phyloP scores from a whole-genome alignment of 495 filamentous ascomycete genomes.

The Neurospora terricola region DNA sequence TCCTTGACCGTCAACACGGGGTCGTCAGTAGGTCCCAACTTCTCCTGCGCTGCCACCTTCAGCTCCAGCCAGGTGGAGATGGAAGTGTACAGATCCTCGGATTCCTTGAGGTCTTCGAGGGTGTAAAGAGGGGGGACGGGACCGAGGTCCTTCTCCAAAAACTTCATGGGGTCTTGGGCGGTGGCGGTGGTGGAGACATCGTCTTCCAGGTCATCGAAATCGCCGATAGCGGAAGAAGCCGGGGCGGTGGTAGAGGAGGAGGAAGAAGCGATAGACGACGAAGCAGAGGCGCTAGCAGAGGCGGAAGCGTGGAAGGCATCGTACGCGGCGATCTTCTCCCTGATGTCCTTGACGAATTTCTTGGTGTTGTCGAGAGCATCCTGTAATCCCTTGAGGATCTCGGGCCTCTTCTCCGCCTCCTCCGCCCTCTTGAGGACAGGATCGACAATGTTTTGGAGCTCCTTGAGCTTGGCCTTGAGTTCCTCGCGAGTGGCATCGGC shows the following conservation, averaged over 20 bases:
- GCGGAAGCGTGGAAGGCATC: slow-evolving; percentile 38
- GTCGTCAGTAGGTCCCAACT: slow-evolving; percentile 56
- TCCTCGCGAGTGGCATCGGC: slow-evolving; percentile 59
- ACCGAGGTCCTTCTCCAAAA: slow-evolving; percentile 29
- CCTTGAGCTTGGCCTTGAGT: slow-evolving; percentile 61
- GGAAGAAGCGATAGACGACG: neutral
- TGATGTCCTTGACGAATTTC: slow-evolving; percentile 41
- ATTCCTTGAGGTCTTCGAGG: slow-evolving; percentile 49
- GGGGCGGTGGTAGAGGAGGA: slow-evolving; percentile 26
- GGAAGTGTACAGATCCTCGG: slow-evolving; percentile 37
- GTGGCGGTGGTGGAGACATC: slow-evolving; percentile 33
- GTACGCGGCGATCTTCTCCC: slow-evolving; percentile 34
- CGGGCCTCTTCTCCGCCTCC: slow-evolving; percentile 56
- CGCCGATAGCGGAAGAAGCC: slow-evolving; percentile 30
- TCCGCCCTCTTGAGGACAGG: slow-evolving; percentile 59
- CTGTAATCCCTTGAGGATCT: slow-evolving; percentile 51
- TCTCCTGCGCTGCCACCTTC: slow-evolving; percentile 56
- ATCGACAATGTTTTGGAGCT: slow-evolving; percentile 57
- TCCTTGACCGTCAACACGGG: slow-evolving; percentile 61
- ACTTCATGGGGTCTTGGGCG: slow-evolving; percentile 25
- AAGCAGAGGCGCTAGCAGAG: slow-evolving; percentile 28
- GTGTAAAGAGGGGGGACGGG: slow-evolving; percentile 47
- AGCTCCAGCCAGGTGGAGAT: slow-evolving; percentile 57
- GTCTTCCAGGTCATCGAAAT: slow-evolving; percentile 57
- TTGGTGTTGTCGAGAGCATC: slow-evolving; percentile 49